Percentiles rank a stretch among this genome's conserved stretches.
Conservation (phyloP, 140 eudicot genomes). For the Flaveria floridana region DNA sequence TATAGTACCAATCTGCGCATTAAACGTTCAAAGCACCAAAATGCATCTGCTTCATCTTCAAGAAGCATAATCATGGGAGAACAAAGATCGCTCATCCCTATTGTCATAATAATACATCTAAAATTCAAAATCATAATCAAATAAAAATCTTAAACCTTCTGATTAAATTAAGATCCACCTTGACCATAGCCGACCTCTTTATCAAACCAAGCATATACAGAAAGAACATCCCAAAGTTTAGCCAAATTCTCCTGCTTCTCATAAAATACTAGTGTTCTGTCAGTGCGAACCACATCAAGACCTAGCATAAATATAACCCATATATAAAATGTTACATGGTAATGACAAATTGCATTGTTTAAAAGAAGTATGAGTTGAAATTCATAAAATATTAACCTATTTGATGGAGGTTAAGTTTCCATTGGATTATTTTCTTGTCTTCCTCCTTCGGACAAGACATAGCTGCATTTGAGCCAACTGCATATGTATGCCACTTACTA, state of each 20-base stretch:
- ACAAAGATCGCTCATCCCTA: slow-evolving; percentile 98
- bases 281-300: slow-evolving; percentile 81
- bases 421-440: slow-evolving; percentile 56
- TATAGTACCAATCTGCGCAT: slow-evolving; percentile 80
- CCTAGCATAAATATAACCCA: slow-evolving; percentile 44
- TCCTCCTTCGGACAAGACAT: slow-evolving; percentile 29
- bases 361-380: not conserved
- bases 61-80: slow-evolving; percentile 95
- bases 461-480: slow-evolving; percentile 17
- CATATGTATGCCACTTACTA: slow-evolving; percentile 26
- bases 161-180: slow-evolving; percentile 41
- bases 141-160: no score
- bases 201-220: slow-evolving; percentile 77
- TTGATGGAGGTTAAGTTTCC: slow-evolving; percentile 67
- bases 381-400: slow-evolving; percentile 38
- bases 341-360: not conserved
- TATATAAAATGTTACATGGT: slow-evolving; percentile 14
- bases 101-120: slow-evolving; percentile 9
- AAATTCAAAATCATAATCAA: not conserved
- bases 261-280: slow-evolving; percentile 58
- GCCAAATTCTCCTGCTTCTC: slow-evolving; percentile 66
- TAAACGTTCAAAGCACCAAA: slow-evolving; percentile 95
- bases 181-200: slow-evolving; percentile 75
- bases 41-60: slow-evolving; percentile 91
- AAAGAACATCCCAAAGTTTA: slow-evolving; percentile 73